Conservation (phyloP, 2,329 filamentous ascomycete genomes). For the Ceratocystis papillata region DNA sequence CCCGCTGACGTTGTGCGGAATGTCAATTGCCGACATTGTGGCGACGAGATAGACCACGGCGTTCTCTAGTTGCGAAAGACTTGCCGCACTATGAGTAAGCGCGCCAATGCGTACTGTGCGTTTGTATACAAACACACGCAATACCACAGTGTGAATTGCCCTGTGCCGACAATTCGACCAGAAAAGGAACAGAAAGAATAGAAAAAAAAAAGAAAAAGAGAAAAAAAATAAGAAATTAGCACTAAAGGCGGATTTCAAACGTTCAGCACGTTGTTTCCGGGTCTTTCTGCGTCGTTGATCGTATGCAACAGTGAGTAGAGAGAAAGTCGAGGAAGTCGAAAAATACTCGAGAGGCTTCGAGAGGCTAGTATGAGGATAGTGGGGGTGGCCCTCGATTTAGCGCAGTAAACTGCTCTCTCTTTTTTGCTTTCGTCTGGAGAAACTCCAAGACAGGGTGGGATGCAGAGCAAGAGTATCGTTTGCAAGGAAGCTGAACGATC, state of each 20-base stretch:
- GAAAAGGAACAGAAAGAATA: not conserved
- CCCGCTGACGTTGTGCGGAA: constrained; percentile 2
- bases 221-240: not conserved
- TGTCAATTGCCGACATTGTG: constrained; percentile 17
- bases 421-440: constrained; percentile 1
- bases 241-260: not conserved
- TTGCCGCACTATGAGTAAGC: not conserved
- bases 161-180: not conserved
- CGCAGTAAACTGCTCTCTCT: not conserved
- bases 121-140: not conserved
- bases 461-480: not conserved
- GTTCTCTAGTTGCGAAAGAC: constrained; percentile 3
- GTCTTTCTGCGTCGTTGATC: not conserved
- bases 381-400: constrained; percentile 2
- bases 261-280: not conserved
- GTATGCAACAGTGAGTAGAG: not conserved
- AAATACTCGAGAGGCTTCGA: not conserved
- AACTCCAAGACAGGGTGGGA: not conserved
- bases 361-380: constrained; percentile 2
- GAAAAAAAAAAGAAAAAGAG: not conserved
- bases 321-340: not conserved
- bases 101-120: constrained; percentile 2
- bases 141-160: not conserved
- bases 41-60: not conserved
- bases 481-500: not conserved